A percentile compares a stretch with the other conserved stretches of the same genome.
These are phyloP conservation scores for Tolypocladium ophioglossoides DNA, from an alignment of 2,329 filamentous ascomycete genomes.

Conservation along the genomic window DNA sequence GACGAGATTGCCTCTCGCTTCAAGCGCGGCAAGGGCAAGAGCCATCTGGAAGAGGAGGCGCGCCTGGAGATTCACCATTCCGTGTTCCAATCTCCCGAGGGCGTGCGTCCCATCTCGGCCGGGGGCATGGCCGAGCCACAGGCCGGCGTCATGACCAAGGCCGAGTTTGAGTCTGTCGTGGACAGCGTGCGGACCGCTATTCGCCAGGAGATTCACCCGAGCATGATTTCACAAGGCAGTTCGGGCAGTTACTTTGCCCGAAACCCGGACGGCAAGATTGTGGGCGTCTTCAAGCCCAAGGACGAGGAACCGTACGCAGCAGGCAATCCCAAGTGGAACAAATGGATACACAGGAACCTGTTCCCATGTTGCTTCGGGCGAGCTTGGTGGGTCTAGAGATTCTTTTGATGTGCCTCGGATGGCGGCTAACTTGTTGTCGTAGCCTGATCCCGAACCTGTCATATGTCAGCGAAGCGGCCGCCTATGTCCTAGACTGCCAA, in stretches of 20 bases:
- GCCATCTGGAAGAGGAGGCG: conserved; percentile 65
- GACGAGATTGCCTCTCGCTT: conserved; percentile 97
- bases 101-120: conserved; percentile 67
- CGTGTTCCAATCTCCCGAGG: conserved; percentile 89
- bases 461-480: conserved; percentile 94
- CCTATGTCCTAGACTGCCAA: conserved; percentile 87
- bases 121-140: conserved; percentile 58
- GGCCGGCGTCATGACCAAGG: conserved; percentile 60
- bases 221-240: conserved; percentile 93
- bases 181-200: conserved; percentile 88
- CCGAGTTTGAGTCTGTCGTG: conserved; percentile 78
- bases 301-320: conserved; percentile 97
- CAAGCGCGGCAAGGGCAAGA: conserved; percentile 72
- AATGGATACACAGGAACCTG: conserved; percentile 96
- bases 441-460: conserved; percentile 92
- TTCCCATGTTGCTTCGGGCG: conserved; percentile 96
- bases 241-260: conserved; percentile 97
- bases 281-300: conserved; percentile 98
- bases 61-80: conserved; percentile 93
- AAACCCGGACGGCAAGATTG: conserved; percentile 83
- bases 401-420: background rate
- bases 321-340: conserved; percentile 97
- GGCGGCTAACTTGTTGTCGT: background rate
- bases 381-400: conserved; percentile 52
- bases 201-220: conserved; percentile 81